Conservation (phyloP, 805 yeast species). For the Tetrapisispora phaffii region DNA sequence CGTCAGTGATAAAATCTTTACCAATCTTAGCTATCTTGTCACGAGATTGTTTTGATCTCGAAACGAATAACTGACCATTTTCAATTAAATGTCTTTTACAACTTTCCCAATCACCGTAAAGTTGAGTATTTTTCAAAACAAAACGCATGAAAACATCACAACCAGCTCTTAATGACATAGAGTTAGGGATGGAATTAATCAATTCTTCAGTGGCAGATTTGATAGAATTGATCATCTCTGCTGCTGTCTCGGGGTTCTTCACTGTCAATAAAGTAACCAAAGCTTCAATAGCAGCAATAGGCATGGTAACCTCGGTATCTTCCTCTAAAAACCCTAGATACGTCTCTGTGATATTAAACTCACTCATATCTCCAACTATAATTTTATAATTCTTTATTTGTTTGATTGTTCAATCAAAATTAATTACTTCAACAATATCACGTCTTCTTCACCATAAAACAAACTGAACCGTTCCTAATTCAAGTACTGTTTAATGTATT, state of each 20-base stretch:
- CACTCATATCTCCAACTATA: slow-evolving; percentile 2
- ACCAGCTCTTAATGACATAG: slow-evolving; percentile 91
- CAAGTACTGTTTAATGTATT: too few species aligned
- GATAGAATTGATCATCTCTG: slow-evolving; percentile 77
- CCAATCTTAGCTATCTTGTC: slow-evolving; percentile 83
- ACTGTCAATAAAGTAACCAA: slow-evolving; percentile 72
- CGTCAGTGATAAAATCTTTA: slow-evolving; percentile 81
- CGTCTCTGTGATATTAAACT: slow-evolving; percentile 71
- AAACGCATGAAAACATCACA: slow-evolving; percentile 94
- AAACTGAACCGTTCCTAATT: too few species aligned
- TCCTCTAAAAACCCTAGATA: slow-evolving; percentile 74
- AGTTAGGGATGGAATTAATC: slow-evolving; percentile 74
- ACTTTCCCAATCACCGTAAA: slow-evolving; percentile 87
- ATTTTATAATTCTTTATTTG: too few species aligned
- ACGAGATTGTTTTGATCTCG: slow-evolving; percentile 85
- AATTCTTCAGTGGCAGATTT: slow-evolving; percentile 66
- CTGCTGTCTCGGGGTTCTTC: slow-evolving; percentile 85
- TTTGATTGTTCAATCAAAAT: too few species aligned
- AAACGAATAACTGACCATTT: slow-evolving; percentile 85
- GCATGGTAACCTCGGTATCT: slow-evolving; percentile 97
- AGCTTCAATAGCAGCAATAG: slow-evolving; percentile 95
- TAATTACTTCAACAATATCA: too few species aligned
- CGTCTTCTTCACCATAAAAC: too few species aligned
- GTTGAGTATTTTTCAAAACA: slow-evolving; percentile 77
- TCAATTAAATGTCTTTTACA: slow-evolving; percentile 81